Base-by-base conservation (phyloP, 2,329 filamentous ascomycete species). In the Ascochyta rabiei region DNA sequence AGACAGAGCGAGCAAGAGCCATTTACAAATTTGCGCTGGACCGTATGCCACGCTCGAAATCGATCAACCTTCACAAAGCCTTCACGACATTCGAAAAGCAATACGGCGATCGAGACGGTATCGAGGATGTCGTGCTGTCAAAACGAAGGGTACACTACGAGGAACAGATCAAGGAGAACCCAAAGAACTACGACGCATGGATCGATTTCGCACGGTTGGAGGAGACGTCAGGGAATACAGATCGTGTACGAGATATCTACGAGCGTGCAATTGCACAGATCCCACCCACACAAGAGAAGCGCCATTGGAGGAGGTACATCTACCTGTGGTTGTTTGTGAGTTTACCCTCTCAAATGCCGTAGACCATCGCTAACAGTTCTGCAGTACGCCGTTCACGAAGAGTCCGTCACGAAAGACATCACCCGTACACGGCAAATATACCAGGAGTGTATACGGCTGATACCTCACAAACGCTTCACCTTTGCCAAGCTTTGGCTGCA, bases 51-150 rank as follows among this genome's bases (percentile, higher is more conserved):
- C 86, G 95, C 19, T 96, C 91, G 12, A 92, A 89, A 74, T 95
- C 93, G 1, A 87, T 89, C 75, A 81, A 83, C 13, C 82, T 99
- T 8, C 93, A 99, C 79, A 96, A 96, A 72, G 88, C 92, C 13
- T 99, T 98, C 74, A 98, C 93, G 0, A 93, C 90, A 0, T 99
- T 99, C 65, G 95, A 99, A 77, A 99, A 99, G 79, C 95, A 99
- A 69, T 99, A 91, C 71, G 95, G 95, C 60, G 93, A 98, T 74
- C 84, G 85, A 50, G 91, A 96, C 67, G 95, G 95, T 4, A 91
- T 99, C 2, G 93, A 98, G 68, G 91, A 98, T 72, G 93, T 98
- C 8, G 91, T 99, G 26, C 75, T 98, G n/a, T 92, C 92, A 15
- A 99, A 99, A 75, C 85, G 95, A 63, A 84, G 95, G 66, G 89